Evolutionary conservation across 495 filamentous ascomycete species (phyloP).

Genomic region (Tuber brumale): DNA sequence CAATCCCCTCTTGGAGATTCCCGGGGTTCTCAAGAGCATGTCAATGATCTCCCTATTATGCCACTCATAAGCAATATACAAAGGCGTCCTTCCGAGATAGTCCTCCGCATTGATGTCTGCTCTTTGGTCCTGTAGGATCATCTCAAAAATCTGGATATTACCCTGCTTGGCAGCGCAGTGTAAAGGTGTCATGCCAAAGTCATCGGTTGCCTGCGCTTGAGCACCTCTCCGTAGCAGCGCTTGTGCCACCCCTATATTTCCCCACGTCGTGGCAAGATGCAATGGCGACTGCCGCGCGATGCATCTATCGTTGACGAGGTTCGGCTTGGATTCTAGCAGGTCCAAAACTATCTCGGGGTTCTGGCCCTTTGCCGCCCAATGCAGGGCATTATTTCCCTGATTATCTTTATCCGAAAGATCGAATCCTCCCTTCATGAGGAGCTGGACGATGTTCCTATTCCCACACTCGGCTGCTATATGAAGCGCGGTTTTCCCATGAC

Average conservation of each 20-base stretch:
- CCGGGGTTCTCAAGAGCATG: not conserved
- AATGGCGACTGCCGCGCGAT: not conserved
- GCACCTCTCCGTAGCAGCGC: not conserved
- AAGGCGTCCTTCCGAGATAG: conserved; percentile 1
- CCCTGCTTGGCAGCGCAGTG: conserved; percentile 4
- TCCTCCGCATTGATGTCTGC: conserved; percentile 11
- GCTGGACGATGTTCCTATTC: conserved; percentile 19
- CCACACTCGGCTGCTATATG: conserved; percentile 30
- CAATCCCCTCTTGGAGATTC: conserved; percentile 4
- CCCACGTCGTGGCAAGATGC: conserved; percentile 1
- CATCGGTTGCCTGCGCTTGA: not conserved
- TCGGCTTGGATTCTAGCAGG: not conserved
- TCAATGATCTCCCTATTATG: not conserved
- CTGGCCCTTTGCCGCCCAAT: conserved; percentile 33
- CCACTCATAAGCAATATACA: conserved; percentile 7
- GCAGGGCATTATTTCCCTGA: conserved; percentile 28
- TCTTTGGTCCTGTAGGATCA: not conserved
- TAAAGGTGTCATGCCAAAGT: not conserved
- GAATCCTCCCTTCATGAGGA: conserved; percentile 16
- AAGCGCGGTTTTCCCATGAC: conserved; percentile 7
- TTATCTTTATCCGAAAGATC: conserved; percentile 25
- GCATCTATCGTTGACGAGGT: not conserved
- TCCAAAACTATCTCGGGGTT: conserved; percentile 18
- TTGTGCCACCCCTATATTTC: not conserved
- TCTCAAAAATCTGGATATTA: not conserved